phyloP scores from a whole-genome alignment of 768 basidiomycete species.

The Tulasnella sp. region DNA sequence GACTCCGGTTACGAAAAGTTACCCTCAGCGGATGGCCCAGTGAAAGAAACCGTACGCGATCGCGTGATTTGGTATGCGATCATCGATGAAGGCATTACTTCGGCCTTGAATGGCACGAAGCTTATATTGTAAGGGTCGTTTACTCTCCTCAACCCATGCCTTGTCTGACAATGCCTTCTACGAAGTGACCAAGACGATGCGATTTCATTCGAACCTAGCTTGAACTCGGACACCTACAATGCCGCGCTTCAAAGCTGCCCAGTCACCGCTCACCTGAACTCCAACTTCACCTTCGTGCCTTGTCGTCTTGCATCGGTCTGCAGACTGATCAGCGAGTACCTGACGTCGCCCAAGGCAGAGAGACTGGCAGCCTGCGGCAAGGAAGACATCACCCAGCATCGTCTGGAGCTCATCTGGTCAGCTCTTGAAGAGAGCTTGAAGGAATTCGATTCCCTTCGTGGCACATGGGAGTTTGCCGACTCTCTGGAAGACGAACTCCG shows the following conservation, averaged over 20 bases:
- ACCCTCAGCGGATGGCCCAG: slow-evolving; percentile 36
- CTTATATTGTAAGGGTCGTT: slow-evolving; percentile 60
- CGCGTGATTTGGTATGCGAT: slow-evolving; percentile 88
- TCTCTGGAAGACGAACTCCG: slow-evolving; percentile 45
- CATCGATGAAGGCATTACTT: slow-evolving; percentile 77
- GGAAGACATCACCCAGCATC: slow-evolving; percentile 54
- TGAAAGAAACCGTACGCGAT: slow-evolving; percentile 59
- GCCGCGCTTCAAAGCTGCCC: slow-evolving; percentile 38
- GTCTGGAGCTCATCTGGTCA: slow-evolving; percentile 75
- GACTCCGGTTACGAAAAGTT: slow-evolving; percentile 44
- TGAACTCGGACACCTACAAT: slow-evolving; percentile 37
- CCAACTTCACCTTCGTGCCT: slow-evolving; percentile 62
- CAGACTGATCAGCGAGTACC: slow-evolving; percentile 66
- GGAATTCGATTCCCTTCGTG: slow-evolving; percentile 67
- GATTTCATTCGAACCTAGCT: slow-evolving; percentile 55
- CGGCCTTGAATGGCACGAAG: slow-evolving; percentile 79
- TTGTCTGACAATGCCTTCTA: background rate
- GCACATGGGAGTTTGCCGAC: slow-evolving; percentile 38
- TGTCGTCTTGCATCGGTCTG: slow-evolving; percentile 73
- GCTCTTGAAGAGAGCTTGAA: slow-evolving; percentile 78
- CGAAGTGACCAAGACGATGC: slow-evolving; percentile 57
- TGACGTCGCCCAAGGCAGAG: slow-evolving; percentile 76
- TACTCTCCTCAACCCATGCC: background rate
- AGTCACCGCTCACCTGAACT: slow-evolving; percentile 44
- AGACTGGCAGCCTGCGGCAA: slow-evolving; percentile 39